Evolutionary conservation across 257 asterid genomes (phyloP), one percentile per base, ranked within the genome.

Genomic region (Solanum rostratum): DNA sequence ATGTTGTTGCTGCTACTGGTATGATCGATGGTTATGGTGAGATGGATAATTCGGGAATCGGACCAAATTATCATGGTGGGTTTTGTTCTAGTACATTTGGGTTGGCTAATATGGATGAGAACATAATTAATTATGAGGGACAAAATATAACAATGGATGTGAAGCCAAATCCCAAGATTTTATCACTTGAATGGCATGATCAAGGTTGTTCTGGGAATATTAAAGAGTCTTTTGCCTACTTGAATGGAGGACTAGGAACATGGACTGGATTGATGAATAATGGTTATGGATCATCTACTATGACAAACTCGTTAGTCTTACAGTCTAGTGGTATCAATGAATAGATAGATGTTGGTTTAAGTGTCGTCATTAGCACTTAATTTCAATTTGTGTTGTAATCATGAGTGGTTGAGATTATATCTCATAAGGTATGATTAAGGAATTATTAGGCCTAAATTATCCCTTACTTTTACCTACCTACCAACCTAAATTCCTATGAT

Each of bases 191-290:
- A 46, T 95, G 99, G 99, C 92, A 93, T 45, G 97, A 95, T 57
- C 93, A 91, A 80, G 87, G 91, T 80, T 45, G 90, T 46, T 87
- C 79, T 13, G 96, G 89, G 7, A 94, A 90, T 13, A 18, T 53
- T 53, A 90, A 88, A 86, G 93, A 90, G 22, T 63, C 89, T 9
- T 90, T 89, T 84, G 96, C 93, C 62, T 94, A 91, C 84, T 81
- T 90, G 8, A 90, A 89, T 46, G 95, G 94, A 84, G 89, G 62
- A 24, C 10, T 91, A 69, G 99, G 95, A 82, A 87, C 97, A 10
- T 95, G 98, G 98, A 87, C 93, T 78, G 97, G 98, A 79, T 86
- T 95, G 90, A 95, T 94, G 97, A 91, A 90, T 46, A 74, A 46
- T 60, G 95, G 93, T 1, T 95, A 92, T 83, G 99, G 98, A 80